Percentiles rank a stretch among this genome's conserved stretches.
These are phyloP conservation scores for Hypoxylon fuscum DNA, from an alignment of 495 filamentous ascomycete genomes.

Conservation along the genomic window DNA sequence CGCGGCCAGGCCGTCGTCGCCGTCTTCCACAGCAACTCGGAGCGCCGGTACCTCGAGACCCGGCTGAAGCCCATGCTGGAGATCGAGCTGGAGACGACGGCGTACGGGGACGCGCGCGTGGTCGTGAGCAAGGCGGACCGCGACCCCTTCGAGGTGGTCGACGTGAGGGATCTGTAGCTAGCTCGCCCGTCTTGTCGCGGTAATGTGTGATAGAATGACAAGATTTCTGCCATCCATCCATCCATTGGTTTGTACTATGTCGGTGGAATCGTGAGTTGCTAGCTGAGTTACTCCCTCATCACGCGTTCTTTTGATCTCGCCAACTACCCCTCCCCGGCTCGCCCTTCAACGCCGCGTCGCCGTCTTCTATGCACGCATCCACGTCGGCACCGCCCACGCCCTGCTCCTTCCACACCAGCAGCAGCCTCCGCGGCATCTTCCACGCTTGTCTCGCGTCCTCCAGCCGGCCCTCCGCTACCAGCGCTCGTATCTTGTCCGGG, in stretches of 20 bases:
- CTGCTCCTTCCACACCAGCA: conserved; percentile 60
- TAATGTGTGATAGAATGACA: neutral
- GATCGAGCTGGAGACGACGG: conserved; percentile 51
- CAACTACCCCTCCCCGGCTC: conserved; percentile 42
- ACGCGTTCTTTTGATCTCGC: conserved; percentile 30
- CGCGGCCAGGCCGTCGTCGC: conserved; percentile 85
- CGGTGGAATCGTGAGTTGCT: too few relatives aligned
- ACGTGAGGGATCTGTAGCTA: conserved; percentile 30
- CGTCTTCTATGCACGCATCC: conserved; percentile 58
- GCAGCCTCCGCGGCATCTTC: conserved; percentile 61
- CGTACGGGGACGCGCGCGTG: conserved; percentile 63
- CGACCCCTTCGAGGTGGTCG: conserved; percentile 68
- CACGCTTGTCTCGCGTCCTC: conserved; percentile 69
- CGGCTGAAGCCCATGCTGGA: conserved; percentile 74
- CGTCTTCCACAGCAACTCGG: conserved; percentile 91
- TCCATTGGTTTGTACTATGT: too few relatives aligned
- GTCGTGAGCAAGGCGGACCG: conserved; percentile 79
- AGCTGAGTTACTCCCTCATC: conserved; percentile 7
- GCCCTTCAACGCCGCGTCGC: conserved; percentile 56
- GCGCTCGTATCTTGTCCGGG: conserved; percentile 69
- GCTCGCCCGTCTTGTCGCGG: neutral
- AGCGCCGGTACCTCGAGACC: conserved; percentile 78
- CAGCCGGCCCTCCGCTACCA: conserved; percentile 68
- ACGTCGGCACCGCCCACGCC: conserved; percentile 61
- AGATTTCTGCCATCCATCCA: conserved; percentile 1